phyloP scores from a whole-genome alignment of 257 asterid species.

The Osmanthus fragrans region DNA sequence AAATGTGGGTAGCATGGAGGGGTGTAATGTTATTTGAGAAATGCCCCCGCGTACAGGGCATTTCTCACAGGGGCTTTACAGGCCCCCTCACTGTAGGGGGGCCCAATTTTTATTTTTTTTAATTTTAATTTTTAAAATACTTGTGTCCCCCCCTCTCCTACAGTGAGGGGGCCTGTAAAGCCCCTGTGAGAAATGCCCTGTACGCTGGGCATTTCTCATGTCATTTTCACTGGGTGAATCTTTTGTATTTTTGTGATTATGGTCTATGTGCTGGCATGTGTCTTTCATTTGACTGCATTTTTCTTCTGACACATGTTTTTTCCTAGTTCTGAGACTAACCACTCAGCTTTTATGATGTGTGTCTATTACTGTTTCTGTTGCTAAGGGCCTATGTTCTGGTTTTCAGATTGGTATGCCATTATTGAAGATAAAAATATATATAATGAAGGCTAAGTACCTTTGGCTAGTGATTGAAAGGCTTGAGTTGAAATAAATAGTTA shows the following conservation, averaged over 20 bases:
- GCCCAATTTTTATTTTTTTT: no score
- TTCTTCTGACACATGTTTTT: not conserved
- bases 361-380: not conserved
- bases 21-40: conserved; percentile 21
- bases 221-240: conserved; percentile 8
- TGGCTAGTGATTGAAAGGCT: not conserved
- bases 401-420: not conserved
- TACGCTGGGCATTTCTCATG: no score
- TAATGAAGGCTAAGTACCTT: not conserved
- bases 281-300: not conserved
- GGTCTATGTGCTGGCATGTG: not conserved
- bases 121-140: no score
- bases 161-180: no score
- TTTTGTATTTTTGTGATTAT: not conserved
- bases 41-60: no score
- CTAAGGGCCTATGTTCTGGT: not conserved
- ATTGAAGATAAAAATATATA: not conserved
- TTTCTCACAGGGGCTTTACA: no score
- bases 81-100: no score
- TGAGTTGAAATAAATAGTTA: no score
- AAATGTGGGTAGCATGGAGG: conserved; percentile 7
- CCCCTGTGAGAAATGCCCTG: no score
- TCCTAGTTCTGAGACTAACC: not conserved
- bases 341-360: not conserved
- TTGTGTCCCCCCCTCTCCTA: no score